Percentiles rank a stretch among this genome's conserved stretches.
Evolutionary conservation across 495 filamentous ascomycete genomes (phyloP).

Genomic region (Penicillium canariense): DNA sequence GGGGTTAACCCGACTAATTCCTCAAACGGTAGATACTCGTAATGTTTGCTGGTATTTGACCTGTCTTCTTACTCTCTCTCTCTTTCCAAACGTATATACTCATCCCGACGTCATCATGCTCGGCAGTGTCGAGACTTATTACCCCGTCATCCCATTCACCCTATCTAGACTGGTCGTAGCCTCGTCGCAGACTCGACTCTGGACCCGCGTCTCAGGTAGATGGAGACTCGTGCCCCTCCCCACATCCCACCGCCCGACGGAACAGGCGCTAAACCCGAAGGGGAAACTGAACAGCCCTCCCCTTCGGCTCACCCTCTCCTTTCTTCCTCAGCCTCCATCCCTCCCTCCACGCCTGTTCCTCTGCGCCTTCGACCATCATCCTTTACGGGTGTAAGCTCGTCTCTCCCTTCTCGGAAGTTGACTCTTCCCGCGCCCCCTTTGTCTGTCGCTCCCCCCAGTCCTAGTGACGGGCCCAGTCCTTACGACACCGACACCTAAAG

Average conservation of each 20-base stretch:
- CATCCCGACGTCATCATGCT: not conserved
- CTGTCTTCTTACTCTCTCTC: no score
- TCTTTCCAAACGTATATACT: no score
- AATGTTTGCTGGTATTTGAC: no score
- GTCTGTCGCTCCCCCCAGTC: slow-evolving; percentile 8
- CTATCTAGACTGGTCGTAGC: not conserved
- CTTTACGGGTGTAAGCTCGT: slow-evolving; percentile 4
- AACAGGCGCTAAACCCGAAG: slow-evolving; percentile 28
- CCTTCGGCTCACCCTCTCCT: slow-evolving; percentile 28
- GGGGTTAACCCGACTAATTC: no score
- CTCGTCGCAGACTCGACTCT: not conserved
- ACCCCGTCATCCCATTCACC: not conserved
- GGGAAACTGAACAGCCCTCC: slow-evolving; percentile 26
- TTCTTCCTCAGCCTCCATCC: slow-evolving; percentile 11
- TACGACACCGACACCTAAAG: slow-evolving; percentile 10
- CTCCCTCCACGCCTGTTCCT: slow-evolving; percentile 10
- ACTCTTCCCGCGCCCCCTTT: slow-evolving; percentile 12
- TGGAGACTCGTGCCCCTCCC: slow-evolving; percentile 22
- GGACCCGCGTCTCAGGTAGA: slow-evolving; percentile 5
- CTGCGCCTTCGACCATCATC: slow-evolving; percentile 7
- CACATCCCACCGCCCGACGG: slow-evolving; percentile 34
- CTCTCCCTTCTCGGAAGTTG: slow-evolving; percentile 17
- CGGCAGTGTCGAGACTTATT: not conserved
- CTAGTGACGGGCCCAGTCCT: slow-evolving; percentile 19
- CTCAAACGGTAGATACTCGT: no score